Evolutionary conservation across 768 basidiomycete species (phyloP), one percentile per base, ranked within the genome.

Genomic region (Lentinula boryana): DNA sequence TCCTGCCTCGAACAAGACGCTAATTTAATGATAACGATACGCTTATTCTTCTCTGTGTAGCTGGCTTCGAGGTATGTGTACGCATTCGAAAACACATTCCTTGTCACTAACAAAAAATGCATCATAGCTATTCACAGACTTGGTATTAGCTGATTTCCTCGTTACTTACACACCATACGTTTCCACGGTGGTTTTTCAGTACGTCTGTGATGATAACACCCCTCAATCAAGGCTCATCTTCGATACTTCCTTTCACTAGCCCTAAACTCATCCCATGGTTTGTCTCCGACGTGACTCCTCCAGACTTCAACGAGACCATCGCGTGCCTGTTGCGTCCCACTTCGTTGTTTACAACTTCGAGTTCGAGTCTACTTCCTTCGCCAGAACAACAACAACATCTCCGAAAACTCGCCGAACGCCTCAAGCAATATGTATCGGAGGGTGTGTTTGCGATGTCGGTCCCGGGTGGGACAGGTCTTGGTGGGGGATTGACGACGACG

Each of bases 221-320:
- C 40, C 1, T 50, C 15, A 3, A 27, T 27, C 27, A 27, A 27
- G 3, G 27, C 27, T 27, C 27, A 27, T 44, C 49, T 50, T 46
- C 50, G 18, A 27, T 59, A 16, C 58, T 8, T 38, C 3, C 36
- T 13, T 38, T 38, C 48, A 10, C 3, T 62, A 96, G 95, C 74
- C 92, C 95, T 0, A 98, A 99, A 71, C 76, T 90, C 8, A 89
- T 98, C 56, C 95, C 95, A 0, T 99, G 96, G 95, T 99, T 98
- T 69, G 95, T 98, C 50, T 94, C 91, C 10, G 93, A 97, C 70
- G 94, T 95, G 31, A 90, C 91, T 4, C 95, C 96, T 1, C 75
- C 80, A 27, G 96, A 99, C 71, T 97, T 97, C 71, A 65, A 70
- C 27, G 71, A 76, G 53, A 81, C 84, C 0, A 80, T 95, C 60